Conservation (phyloP, 306 rosid genomes). For the Acacia melanoxylon region DNA sequence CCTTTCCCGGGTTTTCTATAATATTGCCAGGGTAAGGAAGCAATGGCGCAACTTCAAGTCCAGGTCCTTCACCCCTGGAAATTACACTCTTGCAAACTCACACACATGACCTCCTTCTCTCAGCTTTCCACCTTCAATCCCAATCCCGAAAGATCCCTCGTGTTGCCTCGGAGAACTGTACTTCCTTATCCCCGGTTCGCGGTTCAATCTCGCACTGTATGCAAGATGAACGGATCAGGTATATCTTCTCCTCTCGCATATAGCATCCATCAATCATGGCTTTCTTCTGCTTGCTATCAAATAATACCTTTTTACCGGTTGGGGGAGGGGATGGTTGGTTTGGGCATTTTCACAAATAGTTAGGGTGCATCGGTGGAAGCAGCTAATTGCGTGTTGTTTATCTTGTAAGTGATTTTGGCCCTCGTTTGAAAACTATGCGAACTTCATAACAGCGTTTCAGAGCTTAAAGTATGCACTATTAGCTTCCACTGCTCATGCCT, state of each 20-base stretch:
- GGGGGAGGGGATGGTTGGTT: background rate
- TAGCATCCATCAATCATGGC: background rate
- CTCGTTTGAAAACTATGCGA: background rate
- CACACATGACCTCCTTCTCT: conserved; percentile 29
- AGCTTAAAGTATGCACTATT: background rate
- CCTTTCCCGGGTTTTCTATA: background rate
- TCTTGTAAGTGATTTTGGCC: background rate
- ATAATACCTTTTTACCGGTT: background rate
- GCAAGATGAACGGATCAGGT: conserved; percentile 71
- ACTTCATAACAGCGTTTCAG: background rate
- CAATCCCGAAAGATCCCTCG: background rate
- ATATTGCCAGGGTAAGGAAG: background rate
- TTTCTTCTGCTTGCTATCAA: background rate
- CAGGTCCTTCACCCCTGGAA: conserved; percentile 36
- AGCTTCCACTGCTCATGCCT: background rate
- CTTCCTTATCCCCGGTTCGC: conserved; percentile 22
- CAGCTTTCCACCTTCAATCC: conserved; percentile 28
- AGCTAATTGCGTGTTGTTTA: background rate
- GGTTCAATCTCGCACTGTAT: conserved; percentile 28
- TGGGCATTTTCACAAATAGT: conserved; percentile 47
- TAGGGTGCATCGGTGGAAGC: conserved; percentile 18
- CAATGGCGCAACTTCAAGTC: conserved; percentile 43
- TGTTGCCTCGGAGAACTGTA: background rate
- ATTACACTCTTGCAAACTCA: conserved; percentile 27
- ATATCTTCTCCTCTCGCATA: background rate